Conservation (phyloP, 495 filamentous ascomycete species). For the Penicillium cataractarum region DNA sequence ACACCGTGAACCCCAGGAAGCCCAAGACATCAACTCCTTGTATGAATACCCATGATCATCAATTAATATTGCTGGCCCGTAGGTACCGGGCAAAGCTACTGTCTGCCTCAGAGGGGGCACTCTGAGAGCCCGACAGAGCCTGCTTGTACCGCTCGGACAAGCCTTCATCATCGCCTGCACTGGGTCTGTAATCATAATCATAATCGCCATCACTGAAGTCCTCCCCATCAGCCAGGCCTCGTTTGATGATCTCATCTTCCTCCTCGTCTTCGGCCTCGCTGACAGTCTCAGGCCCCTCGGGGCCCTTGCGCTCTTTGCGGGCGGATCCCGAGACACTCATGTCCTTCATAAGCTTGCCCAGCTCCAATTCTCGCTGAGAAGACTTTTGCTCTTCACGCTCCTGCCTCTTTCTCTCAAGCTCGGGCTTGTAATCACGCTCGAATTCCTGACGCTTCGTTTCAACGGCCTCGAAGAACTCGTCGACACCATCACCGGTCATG, state of each 20-base stretch:
- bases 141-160: conserved; percentile 51
- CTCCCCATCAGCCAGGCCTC: conserved; percentile 36
- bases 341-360: conserved; percentile 91
- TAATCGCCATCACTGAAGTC: conserved; percentile 43
- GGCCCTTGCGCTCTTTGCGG: conserved; percentile 29
- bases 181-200: conserved; percentile 40
- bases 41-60: conserved; percentile 18
- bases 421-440: conserved; percentile 86
- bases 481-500: conserved; percentile 88
- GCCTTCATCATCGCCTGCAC: conserved; percentile 42
- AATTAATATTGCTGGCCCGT: conserved; percentile 41
- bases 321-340: conserved; percentile 72
- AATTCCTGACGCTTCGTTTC: conserved; percentile 87
- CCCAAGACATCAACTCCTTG: conserved; percentile 15
- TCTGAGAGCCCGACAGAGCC: conserved; percentile 40
- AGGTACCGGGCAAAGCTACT: conserved; percentile 55
- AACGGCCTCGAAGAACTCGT: conserved; percentile 91
- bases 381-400: conserved; percentile 75
- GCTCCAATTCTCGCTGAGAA: conserved; percentile 71
- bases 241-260: conserved; percentile 38
- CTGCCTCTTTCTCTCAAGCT: conserved; percentile 76
- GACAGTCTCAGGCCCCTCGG: conserved; percentile 48
- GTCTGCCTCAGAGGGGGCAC: conserved; percentile 41
- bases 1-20: conserved; percentile 14
- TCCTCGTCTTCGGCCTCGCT: conserved; percentile 56